Conservation (phyloP, 2,329 filamentous ascomycete species). For the Monosporascus sp. region DNA sequence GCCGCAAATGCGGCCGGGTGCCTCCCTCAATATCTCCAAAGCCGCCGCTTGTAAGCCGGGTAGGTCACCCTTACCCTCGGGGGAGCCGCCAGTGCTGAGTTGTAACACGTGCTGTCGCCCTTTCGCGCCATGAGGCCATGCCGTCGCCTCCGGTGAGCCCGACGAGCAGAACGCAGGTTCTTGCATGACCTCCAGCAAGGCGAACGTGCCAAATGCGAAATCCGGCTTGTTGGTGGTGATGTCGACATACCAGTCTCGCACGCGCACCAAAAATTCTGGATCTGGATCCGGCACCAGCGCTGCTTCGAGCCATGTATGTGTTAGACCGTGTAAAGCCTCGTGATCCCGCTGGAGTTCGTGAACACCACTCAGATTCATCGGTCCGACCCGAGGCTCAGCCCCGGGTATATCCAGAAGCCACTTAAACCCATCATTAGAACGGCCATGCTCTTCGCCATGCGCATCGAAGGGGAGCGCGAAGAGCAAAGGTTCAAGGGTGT, state of each 20-base stretch:
- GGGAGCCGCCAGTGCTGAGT: background rate
- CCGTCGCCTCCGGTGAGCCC: background rate
- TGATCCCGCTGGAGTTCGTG: background rate
- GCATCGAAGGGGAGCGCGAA: background rate
- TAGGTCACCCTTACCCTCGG: background rate
- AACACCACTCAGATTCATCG: background rate
- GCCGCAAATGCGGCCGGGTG: background rate
- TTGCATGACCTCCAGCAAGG: conserved; percentile 1
- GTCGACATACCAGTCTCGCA: conserved; percentile 1
- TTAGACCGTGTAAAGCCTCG: background rate
- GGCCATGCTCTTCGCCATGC: background rate
- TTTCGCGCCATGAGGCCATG: background rate
- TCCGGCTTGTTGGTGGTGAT: background rate
- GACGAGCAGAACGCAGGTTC: background rate
- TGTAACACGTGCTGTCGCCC: conserved; percentile 1
- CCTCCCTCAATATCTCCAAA: background rate
- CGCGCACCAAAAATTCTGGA: background rate
- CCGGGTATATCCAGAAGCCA: conserved; percentile 1
- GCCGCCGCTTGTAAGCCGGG: background rate
- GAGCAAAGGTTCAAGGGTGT: background rate
- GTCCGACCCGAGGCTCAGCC: background rate
- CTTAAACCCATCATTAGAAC: background rate
- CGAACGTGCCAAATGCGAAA: background rate
- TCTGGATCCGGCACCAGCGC: background rate
- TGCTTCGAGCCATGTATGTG: background rate